phyloP scores from a whole-genome alignment of 139 green algal genomes.

The Parachlorella kessleri region DNA sequence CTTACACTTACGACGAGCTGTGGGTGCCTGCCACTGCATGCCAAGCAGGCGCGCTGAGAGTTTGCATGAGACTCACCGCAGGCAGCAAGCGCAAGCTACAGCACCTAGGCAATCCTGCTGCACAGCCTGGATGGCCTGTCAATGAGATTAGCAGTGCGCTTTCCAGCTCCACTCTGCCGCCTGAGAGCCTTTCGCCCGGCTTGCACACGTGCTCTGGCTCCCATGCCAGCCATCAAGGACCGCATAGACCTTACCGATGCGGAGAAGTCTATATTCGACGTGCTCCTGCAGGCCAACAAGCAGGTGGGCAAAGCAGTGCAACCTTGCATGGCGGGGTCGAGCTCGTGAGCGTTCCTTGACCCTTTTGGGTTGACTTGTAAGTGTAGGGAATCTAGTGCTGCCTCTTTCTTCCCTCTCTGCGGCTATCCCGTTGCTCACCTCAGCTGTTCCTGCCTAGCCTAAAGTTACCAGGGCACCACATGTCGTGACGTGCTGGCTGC shows the following conservation, averaged over 20 bases:
- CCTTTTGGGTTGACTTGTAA: not conserved
- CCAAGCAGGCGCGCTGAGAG: no score
- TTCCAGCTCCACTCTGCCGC: not conserved
- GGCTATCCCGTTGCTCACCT: not conserved
- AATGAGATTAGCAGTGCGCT: not conserved
- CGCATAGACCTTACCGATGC: constrained; percentile 60
- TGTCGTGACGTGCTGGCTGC: no score
- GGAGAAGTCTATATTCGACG: constrained; percentile 80
- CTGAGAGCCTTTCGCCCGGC: not conserved
- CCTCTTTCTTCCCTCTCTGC: no score
- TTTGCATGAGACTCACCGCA: no score
- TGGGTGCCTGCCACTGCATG: no score
- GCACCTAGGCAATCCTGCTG: no score
- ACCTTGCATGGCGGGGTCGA: no score
- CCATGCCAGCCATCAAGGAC: constrained; percentile 38
- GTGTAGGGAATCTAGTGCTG: not conserved
- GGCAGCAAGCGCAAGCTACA: no score
- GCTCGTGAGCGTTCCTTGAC: no score
- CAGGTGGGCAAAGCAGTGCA: constrained; percentile 47
- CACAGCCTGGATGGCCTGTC: no score
- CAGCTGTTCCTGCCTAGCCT: not conserved
- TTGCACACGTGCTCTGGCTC: not conserved
- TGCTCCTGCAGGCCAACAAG: constrained; percentile 64
- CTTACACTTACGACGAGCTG: no score
- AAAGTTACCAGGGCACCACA: no score